Evolutionary conservation across 768 basidiomycete species (phyloP).

Genomic region (Strobilomyces dryophilus): DNA sequence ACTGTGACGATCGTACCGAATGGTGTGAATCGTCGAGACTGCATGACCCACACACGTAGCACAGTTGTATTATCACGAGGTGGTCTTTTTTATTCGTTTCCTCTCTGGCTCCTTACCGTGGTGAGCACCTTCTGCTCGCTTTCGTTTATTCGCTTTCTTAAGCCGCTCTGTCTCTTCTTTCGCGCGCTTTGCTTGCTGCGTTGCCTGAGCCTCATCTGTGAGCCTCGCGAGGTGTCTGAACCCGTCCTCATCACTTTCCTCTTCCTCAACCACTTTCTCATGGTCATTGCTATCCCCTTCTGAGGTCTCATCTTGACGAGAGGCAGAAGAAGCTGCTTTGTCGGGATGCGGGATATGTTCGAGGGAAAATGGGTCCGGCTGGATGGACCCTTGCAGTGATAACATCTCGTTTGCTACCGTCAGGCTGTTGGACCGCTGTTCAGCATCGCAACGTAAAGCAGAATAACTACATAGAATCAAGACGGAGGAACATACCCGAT

Average conservation of each 20-base stretch:
- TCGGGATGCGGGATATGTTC: conserved; percentile 42
- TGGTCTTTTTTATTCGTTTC: conserved; percentile 13
- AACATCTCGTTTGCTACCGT: conserved; percentile 93
- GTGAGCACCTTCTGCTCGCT: conserved; percentile 14
- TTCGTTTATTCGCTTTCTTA: conserved; percentile 30
- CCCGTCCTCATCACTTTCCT: conserved; percentile 29
- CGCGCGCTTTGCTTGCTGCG: conserved; percentile 20
- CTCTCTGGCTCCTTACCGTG: conserved; percentile 8
- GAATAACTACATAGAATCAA: background rate
- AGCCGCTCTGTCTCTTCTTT: conserved; percentile 26
- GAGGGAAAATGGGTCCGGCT: conserved; percentile 68
- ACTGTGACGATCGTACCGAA: background rate
- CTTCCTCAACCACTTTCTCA: conserved; percentile 11
- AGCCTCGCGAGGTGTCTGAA: conserved; percentile 30
- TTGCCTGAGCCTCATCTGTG: conserved; percentile 27
- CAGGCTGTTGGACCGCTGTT: conserved; percentile 43
- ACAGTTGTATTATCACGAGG: conserved; percentile 4
- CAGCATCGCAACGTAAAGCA: background rate
- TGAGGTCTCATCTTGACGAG: conserved; percentile 11
- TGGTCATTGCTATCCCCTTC: conserved; percentile 14
- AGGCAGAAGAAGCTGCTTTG: conserved; percentile 2
- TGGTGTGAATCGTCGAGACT: background rate
- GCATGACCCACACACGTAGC: background rate
- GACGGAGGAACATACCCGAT: conserved; percentile 51
- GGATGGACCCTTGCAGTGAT: conserved; percentile 81